Evolutionary conservation across 495 filamentous ascomycete genomes (phyloP).

Genomic region (Penicillium alfredii): DNA sequence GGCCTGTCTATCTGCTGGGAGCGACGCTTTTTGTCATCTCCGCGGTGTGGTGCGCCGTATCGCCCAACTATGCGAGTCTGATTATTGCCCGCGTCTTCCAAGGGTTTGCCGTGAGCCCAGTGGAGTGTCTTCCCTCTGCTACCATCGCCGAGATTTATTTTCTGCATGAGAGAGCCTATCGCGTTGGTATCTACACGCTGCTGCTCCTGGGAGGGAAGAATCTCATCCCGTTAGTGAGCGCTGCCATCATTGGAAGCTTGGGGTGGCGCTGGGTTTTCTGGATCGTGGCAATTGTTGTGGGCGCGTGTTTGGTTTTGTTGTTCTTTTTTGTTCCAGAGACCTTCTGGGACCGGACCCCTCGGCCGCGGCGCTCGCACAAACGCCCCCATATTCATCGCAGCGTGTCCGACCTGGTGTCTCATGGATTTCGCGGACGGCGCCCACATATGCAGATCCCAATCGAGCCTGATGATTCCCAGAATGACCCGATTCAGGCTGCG

Average conservation of each 20-base stretch:
- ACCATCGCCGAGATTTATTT: slow-evolving; percentile 97
- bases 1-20: slow-evolving; percentile 82
- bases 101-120: slow-evolving; percentile 80
- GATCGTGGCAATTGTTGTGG: slow-evolving; percentile 83
- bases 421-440: slow-evolving; percentile 33
- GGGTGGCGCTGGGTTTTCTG: slow-evolving; percentile 84
- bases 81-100: slow-evolving; percentile 79
- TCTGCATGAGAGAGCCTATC: slow-evolving; percentile 87
- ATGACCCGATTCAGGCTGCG: slow-evolving; percentile 4
- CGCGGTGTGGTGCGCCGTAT: slow-evolving; percentile 80
- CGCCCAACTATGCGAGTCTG: slow-evolving; percentile 73
- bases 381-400: slow-evolving; percentile 30
- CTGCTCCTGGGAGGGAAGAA: slow-evolving; percentile 91
- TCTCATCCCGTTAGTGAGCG: slow-evolving; percentile 79
- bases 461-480: slow-evolving; percentile 7
- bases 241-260: slow-evolving; percentile 70
- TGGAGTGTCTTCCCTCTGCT: slow-evolving; percentile 92
- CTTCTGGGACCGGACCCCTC: slow-evolving; percentile 87
- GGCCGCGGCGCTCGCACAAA: slow-evolving; percentile 45
- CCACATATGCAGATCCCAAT: slow-evolving; percentile 17
- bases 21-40: slow-evolving; percentile 69
- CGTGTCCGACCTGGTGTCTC: slow-evolving; percentile 37
- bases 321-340: slow-evolving; percentile 95
- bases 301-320: slow-evolving; percentile 62
- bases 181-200: slow-evolving; percentile 92